phyloP scores from a whole-genome alignment of 164 flowering plant species.

The Nymphaea thermarum region DNA sequence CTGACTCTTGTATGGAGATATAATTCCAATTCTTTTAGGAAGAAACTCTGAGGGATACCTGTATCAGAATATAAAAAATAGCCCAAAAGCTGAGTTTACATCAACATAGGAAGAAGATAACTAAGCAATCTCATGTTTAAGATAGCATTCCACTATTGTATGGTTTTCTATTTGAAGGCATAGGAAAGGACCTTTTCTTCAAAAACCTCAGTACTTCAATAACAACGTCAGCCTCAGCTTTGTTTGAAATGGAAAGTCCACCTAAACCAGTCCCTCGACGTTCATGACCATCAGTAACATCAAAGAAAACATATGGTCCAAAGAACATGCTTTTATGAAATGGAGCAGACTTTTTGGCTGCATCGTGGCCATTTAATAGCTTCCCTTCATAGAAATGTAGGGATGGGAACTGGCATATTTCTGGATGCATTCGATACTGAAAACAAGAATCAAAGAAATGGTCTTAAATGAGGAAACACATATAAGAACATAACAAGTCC shows the following conservation, averaged over 20 bases:
- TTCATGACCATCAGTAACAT: constrained; percentile 74
- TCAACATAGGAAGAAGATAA: background rate
- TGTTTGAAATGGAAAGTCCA: constrained; percentile 59
- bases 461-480: background rate
- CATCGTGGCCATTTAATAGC: constrained; percentile 55
- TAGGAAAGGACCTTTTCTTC: constrained; percentile 44
- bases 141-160: background rate
- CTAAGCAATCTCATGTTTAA: background rate
- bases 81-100: background rate
- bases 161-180: background rate
- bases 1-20: constrained; percentile 86
- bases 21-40: constrained; percentile 72
- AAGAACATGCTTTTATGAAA: constrained; percentile 62
- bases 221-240: constrained; percentile 79
- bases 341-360: constrained; percentile 42
- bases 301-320: constrained; percentile 87
- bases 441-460: background rate
- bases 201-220: constrained; percentile 62
- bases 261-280: constrained; percentile 49
- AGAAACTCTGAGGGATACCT: constrained; percentile 73
- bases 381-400: constrained; percentile 77
- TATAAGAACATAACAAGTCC: background rate
- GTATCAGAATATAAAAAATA: constrained; percentile 2
- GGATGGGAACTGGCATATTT: constrained; percentile 86
- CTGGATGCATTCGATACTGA: constrained; percentile 99